These are phyloP conservation scores for Ustilago cynodontis DNA, from an alignment of 1,284 basidiomycete species.

Conservation along the genomic window DNA sequence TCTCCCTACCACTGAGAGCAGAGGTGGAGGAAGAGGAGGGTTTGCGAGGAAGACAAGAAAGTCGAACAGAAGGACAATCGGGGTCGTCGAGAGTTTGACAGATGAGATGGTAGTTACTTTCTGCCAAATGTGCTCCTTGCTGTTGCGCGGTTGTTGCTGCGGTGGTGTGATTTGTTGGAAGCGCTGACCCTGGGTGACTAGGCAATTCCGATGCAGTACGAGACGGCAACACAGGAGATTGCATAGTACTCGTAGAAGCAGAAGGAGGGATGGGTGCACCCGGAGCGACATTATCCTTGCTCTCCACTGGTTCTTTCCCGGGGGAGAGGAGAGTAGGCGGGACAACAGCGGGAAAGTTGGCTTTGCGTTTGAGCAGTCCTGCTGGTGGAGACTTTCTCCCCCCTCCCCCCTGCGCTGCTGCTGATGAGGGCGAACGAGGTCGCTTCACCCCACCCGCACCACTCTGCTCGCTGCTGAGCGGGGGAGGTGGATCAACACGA, in stretches of 20 bases:
- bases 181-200: constrained; percentile 21
- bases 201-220: constrained; percentile 10
- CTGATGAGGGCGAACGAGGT: constrained; percentile 18
- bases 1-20: constrained; percentile 27
- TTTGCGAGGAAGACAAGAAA: constrained; percentile 43
- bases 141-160: neutral
- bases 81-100: constrained; percentile 42
- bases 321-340: constrained; percentile 22
- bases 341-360: constrained; percentile 39
- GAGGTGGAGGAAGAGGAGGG: neutral
- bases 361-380: constrained; percentile 46
- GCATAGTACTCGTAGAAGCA: constrained; percentile 11
- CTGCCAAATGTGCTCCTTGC: too few relatives aligned
- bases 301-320: neutral
- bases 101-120: constrained; percentile 18
- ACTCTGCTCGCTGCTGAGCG: constrained; percentile 24
- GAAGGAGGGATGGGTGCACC: constrained; percentile 31
- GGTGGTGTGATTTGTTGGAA: neutral
- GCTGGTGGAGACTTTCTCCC: constrained; percentile 31
- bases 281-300: constrained; percentile 25
- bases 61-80: constrained; percentile 25
- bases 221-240: neutral
- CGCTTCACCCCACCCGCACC: constrained; percentile 17
- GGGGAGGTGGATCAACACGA: constrained; percentile 22
- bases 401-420: too few relatives aligned